Conservation (phyloP, 208 protist genomes). For the Angomonas ambiguus region DNA sequence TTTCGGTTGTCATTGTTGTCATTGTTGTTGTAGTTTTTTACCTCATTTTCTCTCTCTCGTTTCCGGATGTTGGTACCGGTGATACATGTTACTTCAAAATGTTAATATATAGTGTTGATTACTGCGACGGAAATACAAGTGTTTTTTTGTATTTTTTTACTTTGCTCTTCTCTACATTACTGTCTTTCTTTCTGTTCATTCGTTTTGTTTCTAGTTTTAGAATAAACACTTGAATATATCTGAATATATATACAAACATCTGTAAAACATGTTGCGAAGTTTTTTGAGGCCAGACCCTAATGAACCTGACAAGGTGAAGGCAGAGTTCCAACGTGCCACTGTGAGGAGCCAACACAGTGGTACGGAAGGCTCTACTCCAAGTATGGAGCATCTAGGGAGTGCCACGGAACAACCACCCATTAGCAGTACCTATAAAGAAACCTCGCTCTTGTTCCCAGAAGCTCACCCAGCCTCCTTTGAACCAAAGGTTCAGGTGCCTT, state of each 20-base stretch:
- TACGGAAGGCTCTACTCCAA: background rate
- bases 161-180: background rate
- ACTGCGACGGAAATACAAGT: background rate
- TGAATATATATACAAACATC: background rate
- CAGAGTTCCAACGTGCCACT: background rate
- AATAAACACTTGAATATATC: background rate
- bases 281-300: constrained; percentile 43
- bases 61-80: background rate
- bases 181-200: background rate
- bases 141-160: background rate
- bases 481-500: constrained; percentile 96
- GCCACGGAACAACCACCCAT: constrained; percentile 18
- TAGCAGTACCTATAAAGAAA: constrained; percentile 85
- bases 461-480: constrained; percentile 81
- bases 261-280: constrained; percentile 41
- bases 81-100: background rate
- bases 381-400: background rate
- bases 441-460: constrained; percentile 65
- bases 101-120: background rate
- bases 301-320: background rate
- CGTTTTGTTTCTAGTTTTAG: background rate
- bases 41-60: background rate
- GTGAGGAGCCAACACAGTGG: constrained; percentile 10
- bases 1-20: constrained; percentile 6
- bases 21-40: constrained; percentile 6